phyloP scores from a whole-genome alignment of 768 basidiomycete genomes.

The Lentinula raphanica region DNA sequence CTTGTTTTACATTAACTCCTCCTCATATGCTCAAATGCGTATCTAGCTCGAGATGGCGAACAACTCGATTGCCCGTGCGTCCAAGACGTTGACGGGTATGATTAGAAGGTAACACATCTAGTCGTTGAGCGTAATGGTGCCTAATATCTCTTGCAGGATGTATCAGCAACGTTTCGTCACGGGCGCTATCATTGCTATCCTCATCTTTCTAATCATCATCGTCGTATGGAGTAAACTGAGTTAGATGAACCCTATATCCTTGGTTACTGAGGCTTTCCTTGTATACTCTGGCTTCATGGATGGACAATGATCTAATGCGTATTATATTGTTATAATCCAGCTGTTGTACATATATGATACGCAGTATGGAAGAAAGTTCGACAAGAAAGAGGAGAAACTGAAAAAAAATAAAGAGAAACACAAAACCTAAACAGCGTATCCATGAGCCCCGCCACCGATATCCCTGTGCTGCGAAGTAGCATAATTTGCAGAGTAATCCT shows the following conservation, averaged over 20 bases:
- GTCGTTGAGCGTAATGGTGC: constrained; percentile 20
- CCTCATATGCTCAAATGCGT: not conserved
- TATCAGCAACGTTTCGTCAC: constrained; percentile 93
- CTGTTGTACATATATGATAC: constrained; percentile 5
- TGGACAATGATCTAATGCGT: not conserved
- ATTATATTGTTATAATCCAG: constrained; percentile 4
- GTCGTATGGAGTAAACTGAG: constrained; percentile 77
- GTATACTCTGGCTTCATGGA: not conserved
- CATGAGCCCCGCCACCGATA: constrained; percentile 24
- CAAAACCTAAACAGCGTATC: constrained; percentile 9
- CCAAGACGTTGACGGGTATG: constrained; percentile 92
- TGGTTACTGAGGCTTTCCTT: constrained; percentile 14
- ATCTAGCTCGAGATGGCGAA: constrained; percentile 80
- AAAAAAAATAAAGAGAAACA: not conserved
- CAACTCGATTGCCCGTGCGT: constrained; percentile 83
- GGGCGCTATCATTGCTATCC: constrained; percentile 76
- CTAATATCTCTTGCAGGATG: constrained; percentile 61
- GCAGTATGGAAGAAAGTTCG: constrained; percentile 1
- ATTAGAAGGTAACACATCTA: constrained; percentile 64
- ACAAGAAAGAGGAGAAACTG: constrained; percentile 3
- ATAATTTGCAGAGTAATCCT: constrained; percentile 26
- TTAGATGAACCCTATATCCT: constrained; percentile 20
- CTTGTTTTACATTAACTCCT: not conserved
- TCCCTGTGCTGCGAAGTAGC: constrained; percentile 16
- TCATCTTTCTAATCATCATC: constrained; percentile 76